phyloP scores from a whole-genome alignment of 139 green algal genomes.

The Gonium pectorale region DNA sequence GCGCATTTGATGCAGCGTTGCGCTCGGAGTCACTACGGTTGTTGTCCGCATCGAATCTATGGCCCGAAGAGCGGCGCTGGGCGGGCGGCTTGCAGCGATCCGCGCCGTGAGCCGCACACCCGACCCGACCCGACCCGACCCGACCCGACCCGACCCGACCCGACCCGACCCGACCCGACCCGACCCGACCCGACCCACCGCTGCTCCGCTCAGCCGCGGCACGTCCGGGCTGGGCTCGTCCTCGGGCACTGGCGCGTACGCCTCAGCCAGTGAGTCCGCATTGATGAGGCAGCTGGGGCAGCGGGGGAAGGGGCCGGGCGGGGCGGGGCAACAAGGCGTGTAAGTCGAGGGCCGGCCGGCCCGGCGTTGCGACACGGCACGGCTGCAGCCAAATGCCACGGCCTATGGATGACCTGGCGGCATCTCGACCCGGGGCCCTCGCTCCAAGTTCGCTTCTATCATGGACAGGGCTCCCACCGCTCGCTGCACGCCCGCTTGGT shows the following conservation, averaged over 20 bases:
- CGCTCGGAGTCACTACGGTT: not conserved
- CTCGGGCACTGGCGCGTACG: slow-evolving; percentile 25
- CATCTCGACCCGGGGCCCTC: too few relatives aligned
- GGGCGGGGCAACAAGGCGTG: too few relatives aligned
- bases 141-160: not conserved
- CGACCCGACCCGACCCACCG: not conserved
- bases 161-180: not conserved
- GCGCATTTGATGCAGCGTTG: not conserved
- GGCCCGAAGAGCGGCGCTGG: not conserved
- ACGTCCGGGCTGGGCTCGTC: not conserved
- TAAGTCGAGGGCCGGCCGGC: too few relatives aligned
- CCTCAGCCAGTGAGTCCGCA: not conserved
- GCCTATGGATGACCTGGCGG: too few relatives aligned
- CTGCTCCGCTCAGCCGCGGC: not conserved
- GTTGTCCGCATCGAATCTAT: too few relatives aligned
- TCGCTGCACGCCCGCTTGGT: too few relatives aligned
- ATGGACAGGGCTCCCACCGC: too few relatives aligned
- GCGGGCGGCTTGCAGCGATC: not conserved
- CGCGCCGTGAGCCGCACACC: too few relatives aligned
- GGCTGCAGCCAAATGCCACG: too few relatives aligned
- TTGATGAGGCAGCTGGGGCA: not conserved
- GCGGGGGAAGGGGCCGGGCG: not conserved
- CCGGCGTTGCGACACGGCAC: too few relatives aligned
- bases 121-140: too few relatives aligned
- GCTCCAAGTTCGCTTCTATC: too few relatives aligned